These are phyloP conservation scores for Collybia sp. DNA, from an alignment of 768 basidiomycete genomes.

Conservation along the genomic window DNA sequence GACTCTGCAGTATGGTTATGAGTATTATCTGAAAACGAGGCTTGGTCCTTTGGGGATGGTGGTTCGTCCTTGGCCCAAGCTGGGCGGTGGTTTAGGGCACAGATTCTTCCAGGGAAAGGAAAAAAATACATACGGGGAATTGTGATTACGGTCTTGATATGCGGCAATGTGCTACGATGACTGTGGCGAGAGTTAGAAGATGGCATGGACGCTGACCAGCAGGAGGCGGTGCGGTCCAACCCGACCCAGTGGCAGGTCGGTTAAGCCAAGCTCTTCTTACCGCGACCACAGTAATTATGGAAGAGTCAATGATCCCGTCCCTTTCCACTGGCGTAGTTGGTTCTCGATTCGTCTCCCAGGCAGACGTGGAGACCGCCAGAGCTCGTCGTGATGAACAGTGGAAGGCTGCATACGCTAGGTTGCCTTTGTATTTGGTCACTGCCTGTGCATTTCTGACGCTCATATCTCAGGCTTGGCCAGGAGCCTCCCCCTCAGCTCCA, in stretches of 20 bases:
- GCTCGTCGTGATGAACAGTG: slow-evolving; percentile 76
- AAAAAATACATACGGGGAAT: slow-evolving; percentile 53
- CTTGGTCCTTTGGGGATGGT: slow-evolving; percentile 59
- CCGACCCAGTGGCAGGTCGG: not conserved
- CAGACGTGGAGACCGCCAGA: slow-evolving; percentile 71
- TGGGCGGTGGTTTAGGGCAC: slow-evolving; percentile 21
- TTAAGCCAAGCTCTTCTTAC: not conserved
- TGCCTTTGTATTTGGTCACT: not conserved
- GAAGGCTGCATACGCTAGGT: slow-evolving; percentile 89
- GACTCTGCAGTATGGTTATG: slow-evolving; percentile 28
- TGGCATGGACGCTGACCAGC: slow-evolving; percentile 24
- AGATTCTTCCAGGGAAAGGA: slow-evolving; percentile 1
- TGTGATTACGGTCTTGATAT: slow-evolving; percentile 54
- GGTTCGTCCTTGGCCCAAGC: slow-evolving; percentile 87
- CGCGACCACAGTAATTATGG: slow-evolving; percentile 34
- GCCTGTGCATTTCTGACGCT: no score
- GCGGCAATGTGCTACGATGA: slow-evolving; percentile 27
- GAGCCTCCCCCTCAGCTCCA: slow-evolving; percentile 74
- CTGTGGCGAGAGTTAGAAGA: slow-evolving; percentile 31
- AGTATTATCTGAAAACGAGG: slow-evolving; percentile 16
- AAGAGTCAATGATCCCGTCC: slow-evolving; percentile 63
- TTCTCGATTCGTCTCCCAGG: slow-evolving; percentile 80
- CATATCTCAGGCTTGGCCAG: slow-evolving; percentile 61
- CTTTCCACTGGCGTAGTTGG: slow-evolving; percentile 70
- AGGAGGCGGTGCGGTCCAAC: slow-evolving; percentile 8